Percentiles rank a stretch among this genome's conserved stretches.
Conservation (phyloP, 139 green algal genomes). For the Chlamydomonas sphaeroides region DNA sequence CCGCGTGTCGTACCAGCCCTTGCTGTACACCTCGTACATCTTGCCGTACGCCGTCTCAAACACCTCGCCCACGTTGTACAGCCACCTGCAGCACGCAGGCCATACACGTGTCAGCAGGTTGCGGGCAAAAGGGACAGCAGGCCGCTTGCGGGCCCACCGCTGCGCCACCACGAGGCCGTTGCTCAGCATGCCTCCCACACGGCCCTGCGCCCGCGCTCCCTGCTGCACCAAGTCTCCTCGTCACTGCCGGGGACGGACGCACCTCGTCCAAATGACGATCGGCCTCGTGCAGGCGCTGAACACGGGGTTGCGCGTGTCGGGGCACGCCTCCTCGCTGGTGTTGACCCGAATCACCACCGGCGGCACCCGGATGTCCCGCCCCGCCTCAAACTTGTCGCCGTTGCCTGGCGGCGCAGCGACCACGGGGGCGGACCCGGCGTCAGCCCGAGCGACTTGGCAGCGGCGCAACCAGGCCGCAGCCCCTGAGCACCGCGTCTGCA, state of each 20-base stretch:
- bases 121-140: too few relatives aligned
- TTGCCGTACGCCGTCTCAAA: not conserved
- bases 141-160: too few relatives aligned
- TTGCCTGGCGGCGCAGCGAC: slow-evolving; percentile 29
- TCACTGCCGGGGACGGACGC: not conserved
- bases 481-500: too few relatives aligned
- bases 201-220: too few relatives aligned
- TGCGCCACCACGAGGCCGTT: too few relatives aligned
- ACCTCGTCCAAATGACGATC: slow-evolving; percentile 15
- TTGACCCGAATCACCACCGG: not conserved
- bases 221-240: too few relatives aligned
- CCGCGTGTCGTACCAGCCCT: not conserved
- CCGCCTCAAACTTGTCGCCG: slow-evolving; percentile 18
- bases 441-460: too few relatives aligned
- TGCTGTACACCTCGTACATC: not conserved
- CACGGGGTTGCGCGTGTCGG: slow-evolving; percentile 11
- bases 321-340: not conserved
- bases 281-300: slow-evolving; percentile 28
- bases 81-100: too few relatives aligned
- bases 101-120: not conserved
- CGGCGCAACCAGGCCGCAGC: too few relatives aligned
- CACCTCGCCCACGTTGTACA: slow-evolving; percentile 31
- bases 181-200: too few relatives aligned
- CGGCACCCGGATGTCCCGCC: not conserved
- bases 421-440: too few relatives aligned